A percentile compares a stretch with the other conserved stretches of the same genome.
Evolutionary conservation across 768 basidiomycete genomes (phyloP).

Genomic region (Lactarius tabidus): DNA sequence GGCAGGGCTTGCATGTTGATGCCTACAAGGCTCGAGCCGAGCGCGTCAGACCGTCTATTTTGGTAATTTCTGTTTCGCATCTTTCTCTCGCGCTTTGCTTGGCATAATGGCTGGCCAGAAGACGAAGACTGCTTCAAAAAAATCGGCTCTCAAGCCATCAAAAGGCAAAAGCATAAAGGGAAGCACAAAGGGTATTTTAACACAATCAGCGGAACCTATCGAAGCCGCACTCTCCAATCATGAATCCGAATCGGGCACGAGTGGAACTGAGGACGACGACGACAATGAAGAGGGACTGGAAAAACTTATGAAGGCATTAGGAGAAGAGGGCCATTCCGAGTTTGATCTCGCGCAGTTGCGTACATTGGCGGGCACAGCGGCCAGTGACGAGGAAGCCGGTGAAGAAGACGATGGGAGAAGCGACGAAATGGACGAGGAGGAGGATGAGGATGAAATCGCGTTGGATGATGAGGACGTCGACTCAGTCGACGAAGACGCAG

Average conservation of each 20-base stretch:
- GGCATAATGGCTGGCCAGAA: slow-evolving; percentile 2
- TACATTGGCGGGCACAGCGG: slow-evolving; percentile 36
- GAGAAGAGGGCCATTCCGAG: slow-evolving; percentile 64
- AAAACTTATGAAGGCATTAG: slow-evolving; percentile 51
- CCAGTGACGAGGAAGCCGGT: slow-evolving; percentile 15
- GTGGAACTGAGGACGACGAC: slow-evolving; percentile 25
- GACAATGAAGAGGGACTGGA: slow-evolving; percentile 54
- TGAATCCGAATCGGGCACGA: neutral
- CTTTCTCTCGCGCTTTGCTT: neutral
- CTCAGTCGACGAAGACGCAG: slow-evolving; percentile 70
- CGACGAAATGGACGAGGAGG: slow-evolving; percentile 34
- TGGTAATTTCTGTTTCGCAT: slow-evolving; percentile 1
- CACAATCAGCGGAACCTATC: neutral
- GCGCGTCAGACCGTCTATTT: neutral
- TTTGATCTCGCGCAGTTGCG: slow-evolving; percentile 55
- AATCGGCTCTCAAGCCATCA: neutral
- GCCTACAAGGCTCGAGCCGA: neutral
- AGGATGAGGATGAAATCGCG: slow-evolving; percentile 41
- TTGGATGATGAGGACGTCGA: slow-evolving; percentile 65
- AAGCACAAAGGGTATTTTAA: neutral
- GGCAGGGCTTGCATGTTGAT: neutral
- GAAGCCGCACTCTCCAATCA: neutral
- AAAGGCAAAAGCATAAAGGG: neutral
- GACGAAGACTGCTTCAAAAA: neutral
- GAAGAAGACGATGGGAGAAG: slow-evolving; percentile 35